phyloP scores from a whole-genome alignment of 345 rosid species.

The Syzygium jambos region DNA sequence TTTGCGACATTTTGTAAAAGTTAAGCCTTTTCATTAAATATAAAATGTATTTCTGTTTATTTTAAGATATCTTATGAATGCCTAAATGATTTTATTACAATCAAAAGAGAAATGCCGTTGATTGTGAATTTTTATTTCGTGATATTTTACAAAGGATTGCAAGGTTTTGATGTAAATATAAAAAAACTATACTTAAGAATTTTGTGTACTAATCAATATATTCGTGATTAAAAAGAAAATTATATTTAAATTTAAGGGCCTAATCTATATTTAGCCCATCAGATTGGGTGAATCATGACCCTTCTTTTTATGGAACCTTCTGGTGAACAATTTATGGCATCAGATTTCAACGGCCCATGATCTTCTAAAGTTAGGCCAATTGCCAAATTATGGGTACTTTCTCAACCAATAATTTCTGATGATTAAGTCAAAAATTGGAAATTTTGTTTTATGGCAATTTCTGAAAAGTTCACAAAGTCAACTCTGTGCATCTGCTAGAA shows the following conservation, averaged over 20 bases:
- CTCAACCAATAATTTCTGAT: not conserved
- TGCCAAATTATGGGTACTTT: not conserved
- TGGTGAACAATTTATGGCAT: not conserved
- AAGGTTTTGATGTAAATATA: too few species aligned
- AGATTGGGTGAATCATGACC: not conserved
- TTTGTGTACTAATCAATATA: too few species aligned
- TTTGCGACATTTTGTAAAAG: too few species aligned
- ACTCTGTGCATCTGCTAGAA: not conserved
- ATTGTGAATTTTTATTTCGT: too few species aligned
- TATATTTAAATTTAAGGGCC: not conserved
- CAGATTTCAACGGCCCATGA: not conserved
- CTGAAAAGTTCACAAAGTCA: not conserved
- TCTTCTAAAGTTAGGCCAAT: not conserved
- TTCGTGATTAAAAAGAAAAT: too few species aligned
- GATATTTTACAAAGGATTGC: too few species aligned
- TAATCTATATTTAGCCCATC: not conserved
- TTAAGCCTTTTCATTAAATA: too few species aligned
- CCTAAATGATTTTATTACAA: too few species aligned
- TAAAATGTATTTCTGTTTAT: too few species aligned
- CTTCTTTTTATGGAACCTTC: not conserved
- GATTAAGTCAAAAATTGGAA: not conserved
- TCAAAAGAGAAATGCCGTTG: too few species aligned
- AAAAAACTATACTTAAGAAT: too few species aligned
- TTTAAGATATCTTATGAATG: too few species aligned
- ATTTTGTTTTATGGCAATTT: not conserved